Evolutionary conservation across 768 basidiomycete species (phyloP).

Genomic region (Macrolepiota fuliginosa): DNA sequence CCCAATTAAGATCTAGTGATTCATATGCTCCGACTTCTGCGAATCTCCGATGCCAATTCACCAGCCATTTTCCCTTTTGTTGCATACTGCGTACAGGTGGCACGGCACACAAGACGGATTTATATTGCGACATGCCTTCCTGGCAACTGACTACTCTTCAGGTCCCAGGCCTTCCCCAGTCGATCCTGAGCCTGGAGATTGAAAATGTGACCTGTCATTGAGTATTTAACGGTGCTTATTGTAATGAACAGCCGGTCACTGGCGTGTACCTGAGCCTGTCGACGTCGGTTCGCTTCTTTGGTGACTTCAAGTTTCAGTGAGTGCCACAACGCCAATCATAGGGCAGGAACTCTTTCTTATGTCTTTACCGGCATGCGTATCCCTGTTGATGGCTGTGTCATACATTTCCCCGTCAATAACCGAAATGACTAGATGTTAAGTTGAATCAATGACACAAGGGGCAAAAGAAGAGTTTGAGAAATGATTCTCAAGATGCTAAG

Average conservation of each 20-base stretch:
- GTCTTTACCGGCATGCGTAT: not conserved
- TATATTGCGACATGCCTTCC: not conserved
- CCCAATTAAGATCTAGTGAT: not conserved
- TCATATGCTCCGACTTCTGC: not conserved
- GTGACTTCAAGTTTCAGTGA: not conserved
- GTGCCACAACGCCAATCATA: not conserved
- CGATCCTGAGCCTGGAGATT: not conserved
- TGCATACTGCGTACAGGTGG: not conserved
- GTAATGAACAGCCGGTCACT: no score
- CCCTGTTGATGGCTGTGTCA: not conserved
- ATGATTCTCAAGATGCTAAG: not conserved
- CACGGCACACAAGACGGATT: not conserved
- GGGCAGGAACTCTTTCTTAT: not conserved
- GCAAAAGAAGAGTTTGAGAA: not conserved
- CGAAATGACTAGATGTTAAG: not conserved
- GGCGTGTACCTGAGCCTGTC: not conserved
- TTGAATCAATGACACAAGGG: not conserved
- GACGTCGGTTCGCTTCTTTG: not conserved
- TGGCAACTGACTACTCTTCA: not conserved
- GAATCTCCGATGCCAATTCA: conserved; percentile 5
- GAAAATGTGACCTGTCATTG: not conserved
- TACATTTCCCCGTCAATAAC: not conserved
- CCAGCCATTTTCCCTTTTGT: not conserved
- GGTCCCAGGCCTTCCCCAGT: not conserved
- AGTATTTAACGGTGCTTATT: not conserved